Base-by-base conservation (phyloP, 495 filamentous ascomycete genomes). In the Hyphodiscus hymeniophilus region DNA sequence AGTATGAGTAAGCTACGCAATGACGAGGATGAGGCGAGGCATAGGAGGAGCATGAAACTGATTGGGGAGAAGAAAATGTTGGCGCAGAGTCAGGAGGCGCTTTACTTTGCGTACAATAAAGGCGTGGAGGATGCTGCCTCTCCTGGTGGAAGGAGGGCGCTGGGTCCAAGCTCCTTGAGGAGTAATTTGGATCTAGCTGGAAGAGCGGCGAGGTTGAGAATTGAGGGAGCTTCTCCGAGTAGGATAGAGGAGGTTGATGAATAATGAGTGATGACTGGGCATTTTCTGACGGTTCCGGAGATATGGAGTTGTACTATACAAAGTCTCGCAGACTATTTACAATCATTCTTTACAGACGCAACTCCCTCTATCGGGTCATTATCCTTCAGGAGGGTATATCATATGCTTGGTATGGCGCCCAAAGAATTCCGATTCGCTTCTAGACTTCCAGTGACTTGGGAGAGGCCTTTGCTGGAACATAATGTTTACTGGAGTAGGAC, bases 281-380 rank as follows among this genome's bases (percentile, higher is more conserved):
- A n/a, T n/a, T n/a, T n/a, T n/a, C n/a, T n/a, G n/a, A n/a, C n/a
- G n/a, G n/a, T n/a, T 49, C 47, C 13, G 35, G 26, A 7, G 18
- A 38, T 6, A 26, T 48, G 30, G 45, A 51, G 30, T 57, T 50
- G 21, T 39, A 48, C 8, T 17, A 13, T 21, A 45, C 49, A 4
- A 17, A 34, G 21, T 30, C 54, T 42, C 21, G 30, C 36, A 3
- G 61, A 60, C 16, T 56, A 68, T 54, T 55, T 64, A 49, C 66
- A 69, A 53, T 71, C 65, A 6, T 53, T 55, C 39, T 62, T 60
- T 49, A 45, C 46, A 45, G 62, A 66, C 15, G 45, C 57, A 32
- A 67, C 57, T 7, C 65, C 68, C 7, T 31, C 36, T 1, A 22
- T 32, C 18, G 20, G 15, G 28, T 49, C 52, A n/a, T 71, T 40